Percentiles rank a stretch among this genome's conserved stretches.
Evolutionary conservation across 1,284 basidiomycete species (phyloP).

Genomic region (Phellinidium pouzarii): DNA sequence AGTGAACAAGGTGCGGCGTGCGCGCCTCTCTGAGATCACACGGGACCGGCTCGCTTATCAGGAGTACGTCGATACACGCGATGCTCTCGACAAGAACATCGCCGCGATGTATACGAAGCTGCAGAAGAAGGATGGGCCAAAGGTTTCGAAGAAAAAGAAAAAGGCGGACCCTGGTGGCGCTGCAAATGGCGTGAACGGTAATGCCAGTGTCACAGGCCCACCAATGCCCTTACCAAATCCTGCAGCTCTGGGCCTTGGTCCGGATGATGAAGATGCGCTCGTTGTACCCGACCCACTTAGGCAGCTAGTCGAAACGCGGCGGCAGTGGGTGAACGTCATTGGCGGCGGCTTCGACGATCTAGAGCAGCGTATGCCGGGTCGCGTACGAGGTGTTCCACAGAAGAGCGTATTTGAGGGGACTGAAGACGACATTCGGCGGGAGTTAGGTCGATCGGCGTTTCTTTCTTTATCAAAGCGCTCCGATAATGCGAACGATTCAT

Average conservation of each 20-base stretch:
- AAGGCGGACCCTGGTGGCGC: conserved; percentile 39
- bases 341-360: conserved; percentile 61
- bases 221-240: conserved; percentile 44
- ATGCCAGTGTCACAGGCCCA: conserved; percentile 12
- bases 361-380: conserved; percentile 54
- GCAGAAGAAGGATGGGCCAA: conserved; percentile 68
- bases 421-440: conserved; percentile 49
- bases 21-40: conserved; percentile 70
- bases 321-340: conserved; percentile 68
- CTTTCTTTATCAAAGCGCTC: neutral
- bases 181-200: conserved; percentile 16
- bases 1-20: conserved; percentile 79
- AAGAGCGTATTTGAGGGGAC: conserved; percentile 70
- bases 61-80: conserved; percentile 77
- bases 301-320: conserved; percentile 61
- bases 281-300: conserved; percentile 67
- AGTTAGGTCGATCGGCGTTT: conserved; percentile 19
- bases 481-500: conserved; percentile 19
- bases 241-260: conserved; percentile 58
- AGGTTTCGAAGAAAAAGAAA: conserved; percentile 63
- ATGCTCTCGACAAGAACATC: conserved; percentile 80
- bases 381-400: conserved; percentile 68
- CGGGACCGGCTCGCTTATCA: conserved; percentile 84
- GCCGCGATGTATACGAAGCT: conserved; percentile 61
- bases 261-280: conserved; percentile 58